Evolutionary conservation across 2,329 filamentous ascomycete species (phyloP).

Genomic region (Aspergillus sp.): DNA sequence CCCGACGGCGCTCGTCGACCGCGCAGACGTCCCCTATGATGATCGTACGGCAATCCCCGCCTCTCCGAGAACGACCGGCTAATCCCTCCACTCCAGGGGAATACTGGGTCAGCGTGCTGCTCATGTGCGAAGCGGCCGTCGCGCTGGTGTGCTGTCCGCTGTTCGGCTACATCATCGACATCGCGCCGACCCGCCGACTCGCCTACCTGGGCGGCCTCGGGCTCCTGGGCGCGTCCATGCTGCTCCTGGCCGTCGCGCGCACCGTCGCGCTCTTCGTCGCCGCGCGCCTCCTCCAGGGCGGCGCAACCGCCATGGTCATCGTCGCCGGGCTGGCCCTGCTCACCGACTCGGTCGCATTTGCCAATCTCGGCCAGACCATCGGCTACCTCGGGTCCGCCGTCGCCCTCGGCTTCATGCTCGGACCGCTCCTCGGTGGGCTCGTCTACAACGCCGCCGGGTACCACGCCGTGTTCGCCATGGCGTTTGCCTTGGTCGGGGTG

Average conservation of each 20-base stretch:
- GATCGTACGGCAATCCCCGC: slow-evolving; percentile 19
- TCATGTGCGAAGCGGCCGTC: slow-evolving; percentile 28
- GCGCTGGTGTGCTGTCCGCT: slow-evolving; percentile 27
- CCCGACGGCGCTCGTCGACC: slow-evolving; percentile 25
- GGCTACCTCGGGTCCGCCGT: slow-evolving; percentile 58
- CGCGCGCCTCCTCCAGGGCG: slow-evolving; percentile 58
- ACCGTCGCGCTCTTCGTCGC: slow-evolving; percentile 50
- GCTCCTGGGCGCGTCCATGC: slow-evolving; percentile 53
- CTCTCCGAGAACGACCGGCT: not conserved
- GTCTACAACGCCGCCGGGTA: slow-evolving; percentile 61
- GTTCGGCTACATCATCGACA: slow-evolving; percentile 29
- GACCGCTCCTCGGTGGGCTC: slow-evolving; percentile 60
- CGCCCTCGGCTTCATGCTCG: slow-evolving; percentile 55
- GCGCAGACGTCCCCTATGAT: slow-evolving; percentile 22
- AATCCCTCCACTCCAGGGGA: slow-evolving; percentile 18
- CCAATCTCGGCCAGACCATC: slow-evolving; percentile 61
- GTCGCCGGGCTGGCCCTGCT: slow-evolving; percentile 59
- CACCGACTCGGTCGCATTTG: slow-evolving; percentile 57
- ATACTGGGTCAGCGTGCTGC: slow-evolving; percentile 29
- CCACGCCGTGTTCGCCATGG: slow-evolving; percentile 58
- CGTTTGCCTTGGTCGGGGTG: slow-evolving; percentile 53
- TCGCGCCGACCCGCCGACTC: slow-evolving; percentile 46
- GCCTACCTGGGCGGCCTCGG: slow-evolving; percentile 59
- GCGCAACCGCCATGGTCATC: slow-evolving; percentile 59
- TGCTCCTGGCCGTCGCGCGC: slow-evolving; percentile 53